phyloP scores from a whole-genome alignment of 148 eudicot genomes.

The Pouteria glomerata region DNA sequence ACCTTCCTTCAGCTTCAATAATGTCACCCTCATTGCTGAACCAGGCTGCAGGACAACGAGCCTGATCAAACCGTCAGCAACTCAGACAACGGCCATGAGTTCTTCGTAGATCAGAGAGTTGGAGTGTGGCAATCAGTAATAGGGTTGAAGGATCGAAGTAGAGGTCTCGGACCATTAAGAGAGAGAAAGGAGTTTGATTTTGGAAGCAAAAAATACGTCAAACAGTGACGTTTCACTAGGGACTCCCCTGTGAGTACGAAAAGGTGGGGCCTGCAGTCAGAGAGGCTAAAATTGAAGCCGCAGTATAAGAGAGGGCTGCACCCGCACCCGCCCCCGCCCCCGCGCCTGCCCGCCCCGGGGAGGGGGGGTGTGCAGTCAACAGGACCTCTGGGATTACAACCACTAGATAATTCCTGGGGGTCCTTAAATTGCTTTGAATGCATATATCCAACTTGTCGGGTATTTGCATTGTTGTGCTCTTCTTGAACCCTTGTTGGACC shows the following conservation, averaged over 20 bases:
- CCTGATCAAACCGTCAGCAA: conserved; percentile 21
- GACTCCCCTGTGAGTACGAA: too few species aligned
- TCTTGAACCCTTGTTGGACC: conserved; percentile 28
- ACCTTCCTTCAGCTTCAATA: conserved; percentile 62
- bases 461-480: conserved; percentile 23
- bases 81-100: conserved; percentile 87
- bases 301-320: too few species aligned
- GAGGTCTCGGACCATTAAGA: neutral
- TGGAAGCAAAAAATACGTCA: too few species aligned
- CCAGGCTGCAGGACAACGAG: conserved; percentile 30
- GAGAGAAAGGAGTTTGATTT: too few species aligned
- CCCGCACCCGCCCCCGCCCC: too few species aligned
- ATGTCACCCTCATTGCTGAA: conserved; percentile 58
- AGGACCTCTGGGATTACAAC: conserved; percentile 30
- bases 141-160: conserved; percentile 16
- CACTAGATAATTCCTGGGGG: conserved; percentile 38
- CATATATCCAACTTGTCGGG: conserved; percentile 25
- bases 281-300: too few species aligned
- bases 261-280: too few species aligned
- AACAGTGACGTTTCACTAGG: too few species aligned
- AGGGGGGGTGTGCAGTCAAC: too few species aligned
- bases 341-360: too few species aligned
- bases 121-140: conserved; percentile 12
- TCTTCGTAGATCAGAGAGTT: conserved; percentile 57
- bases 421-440: conserved; percentile 27